Percentiles rank a stretch among this genome's conserved stretches.
phyloP scores from a whole-genome alignment of 2,329 filamentous ascomycete genomes.

The Microcyclospora pomicola region DNA sequence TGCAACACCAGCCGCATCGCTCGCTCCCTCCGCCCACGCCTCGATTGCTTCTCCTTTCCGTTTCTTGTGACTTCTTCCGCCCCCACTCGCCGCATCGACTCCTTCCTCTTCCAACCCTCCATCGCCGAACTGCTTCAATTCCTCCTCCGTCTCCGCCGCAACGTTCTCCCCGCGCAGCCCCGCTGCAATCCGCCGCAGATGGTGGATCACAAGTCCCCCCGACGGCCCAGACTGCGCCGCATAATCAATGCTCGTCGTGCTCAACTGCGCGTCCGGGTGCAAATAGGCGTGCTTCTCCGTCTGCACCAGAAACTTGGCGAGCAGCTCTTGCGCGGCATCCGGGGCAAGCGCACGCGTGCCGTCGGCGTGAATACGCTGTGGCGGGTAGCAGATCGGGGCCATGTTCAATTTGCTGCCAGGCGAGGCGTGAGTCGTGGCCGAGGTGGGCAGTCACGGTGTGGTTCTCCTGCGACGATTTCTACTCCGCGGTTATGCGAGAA shows the following conservation, averaged over 20 bases:
- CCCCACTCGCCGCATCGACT: constrained; percentile 17
- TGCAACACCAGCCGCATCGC: constrained; percentile 3
- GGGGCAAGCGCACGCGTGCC: constrained; percentile 19
- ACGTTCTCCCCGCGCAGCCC: constrained; percentile 39
- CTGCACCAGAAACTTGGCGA: constrained; percentile 28
- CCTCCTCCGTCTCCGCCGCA: constrained; percentile 25
- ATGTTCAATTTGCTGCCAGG: constrained; percentile 1
- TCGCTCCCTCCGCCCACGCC: constrained; percentile 7
- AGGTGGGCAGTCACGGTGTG: no score
- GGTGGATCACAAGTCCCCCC: constrained; percentile 38
- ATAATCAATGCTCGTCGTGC: constrained; percentile 28
- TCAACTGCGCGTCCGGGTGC: constrained; percentile 35
- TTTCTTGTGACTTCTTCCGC: constrained; percentile 9
- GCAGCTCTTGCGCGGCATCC: constrained; percentile 20
- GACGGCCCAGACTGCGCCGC: constrained; percentile 28
- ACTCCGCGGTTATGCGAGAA: no score
- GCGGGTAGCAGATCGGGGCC: constrained; percentile 20
- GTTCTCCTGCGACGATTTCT: no score
- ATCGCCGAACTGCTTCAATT: constrained; percentile 26
- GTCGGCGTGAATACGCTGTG: constrained; percentile 21
- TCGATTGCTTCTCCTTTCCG: constrained; percentile 5
- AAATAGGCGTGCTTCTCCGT: constrained; percentile 30
- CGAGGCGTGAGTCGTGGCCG: no score
- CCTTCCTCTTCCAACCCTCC: constrained; percentile 14
- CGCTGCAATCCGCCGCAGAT: constrained; percentile 38